A percentile compares a stretch with the other conserved stretches of the same genome.
Conservation (phyloP, 2,329 filamentous ascomycete species). For the Trichoderma sp. region DNA sequence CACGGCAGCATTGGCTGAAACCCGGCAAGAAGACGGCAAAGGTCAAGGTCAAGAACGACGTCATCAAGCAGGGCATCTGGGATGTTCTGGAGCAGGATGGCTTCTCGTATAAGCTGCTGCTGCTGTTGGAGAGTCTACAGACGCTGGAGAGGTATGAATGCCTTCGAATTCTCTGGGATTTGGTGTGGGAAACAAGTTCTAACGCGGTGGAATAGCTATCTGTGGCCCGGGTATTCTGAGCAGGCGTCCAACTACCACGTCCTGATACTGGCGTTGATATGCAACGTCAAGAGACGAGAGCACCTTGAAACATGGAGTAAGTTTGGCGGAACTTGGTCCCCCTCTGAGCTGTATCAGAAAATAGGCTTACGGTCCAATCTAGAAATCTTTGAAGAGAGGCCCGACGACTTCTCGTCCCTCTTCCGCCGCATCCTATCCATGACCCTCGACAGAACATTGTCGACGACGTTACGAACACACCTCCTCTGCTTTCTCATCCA, state of each 20-base stretch:
- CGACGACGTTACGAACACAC: conserved; percentile 68
- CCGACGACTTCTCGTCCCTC: conserved; percentile 80
- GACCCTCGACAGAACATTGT: conserved; percentile 69
- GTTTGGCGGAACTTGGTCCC: conserved; percentile 26
- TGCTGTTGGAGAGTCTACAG: conserved; percentile 86
- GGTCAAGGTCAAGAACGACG: conserved; percentile 75
- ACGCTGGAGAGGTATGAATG: conserved; percentile 70
- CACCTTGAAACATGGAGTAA: conserved; percentile 82
- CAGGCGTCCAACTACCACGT: conserved; percentile 91
- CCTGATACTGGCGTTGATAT: conserved; percentile 78
- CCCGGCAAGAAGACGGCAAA: conserved; percentile 58
- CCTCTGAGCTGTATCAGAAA: conserved; percentile 22
- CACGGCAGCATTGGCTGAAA: conserved; percentile 82
- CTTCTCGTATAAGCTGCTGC: conserved; percentile 73
- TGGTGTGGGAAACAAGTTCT: conserved; percentile 21
- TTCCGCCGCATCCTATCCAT: conserved; percentile 89
- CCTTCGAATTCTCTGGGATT: neutral
- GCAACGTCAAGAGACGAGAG: conserved; percentile 85
- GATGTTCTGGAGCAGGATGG: conserved; percentile 77
- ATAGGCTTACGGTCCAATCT: neutral
- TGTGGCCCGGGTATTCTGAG: conserved; percentile 91
- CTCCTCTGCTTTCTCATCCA: conserved; percentile 87
- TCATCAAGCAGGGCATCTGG: conserved; percentile 87
- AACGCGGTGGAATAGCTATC: conserved; percentile 57
- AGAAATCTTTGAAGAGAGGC: conserved; percentile 74